Conservation (phyloP, 805 yeast species). For the Saccharomycodes ludwigii region DNA sequence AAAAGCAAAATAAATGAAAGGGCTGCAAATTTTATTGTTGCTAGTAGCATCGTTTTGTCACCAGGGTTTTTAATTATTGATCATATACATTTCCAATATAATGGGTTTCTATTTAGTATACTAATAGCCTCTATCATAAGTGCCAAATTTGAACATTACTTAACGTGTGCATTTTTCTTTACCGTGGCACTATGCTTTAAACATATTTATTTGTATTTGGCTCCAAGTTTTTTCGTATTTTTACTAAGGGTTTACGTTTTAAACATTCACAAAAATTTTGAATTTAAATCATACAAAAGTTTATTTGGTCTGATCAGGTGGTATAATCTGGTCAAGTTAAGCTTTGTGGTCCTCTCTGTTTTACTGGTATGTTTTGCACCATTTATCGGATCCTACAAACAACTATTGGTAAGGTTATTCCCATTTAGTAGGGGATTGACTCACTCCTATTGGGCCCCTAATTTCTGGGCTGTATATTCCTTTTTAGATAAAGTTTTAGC, state of each 20-base stretch:
- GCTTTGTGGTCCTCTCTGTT: slow-evolving; percentile 45
- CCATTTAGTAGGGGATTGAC: slow-evolving; percentile 93
- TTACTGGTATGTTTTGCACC: slow-evolving; percentile 70
- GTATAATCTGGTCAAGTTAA: slow-evolving; percentile 49
- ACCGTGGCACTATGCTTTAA: slow-evolving; percentile 78
- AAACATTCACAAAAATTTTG: slow-evolving; percentile 24
- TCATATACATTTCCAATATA: slow-evolving; percentile 94
- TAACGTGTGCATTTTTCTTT: slow-evolving; percentile 58
- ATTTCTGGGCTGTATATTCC: slow-evolving; percentile 91
- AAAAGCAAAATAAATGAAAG: slow-evolving; percentile 28
- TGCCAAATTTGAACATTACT: slow-evolving; percentile 45
- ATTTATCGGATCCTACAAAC: slow-evolving; percentile 42
- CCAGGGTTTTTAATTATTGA: slow-evolving; percentile 89
- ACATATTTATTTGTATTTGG: slow-evolving; percentile 84
- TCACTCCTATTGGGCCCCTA: slow-evolving; percentile 99
- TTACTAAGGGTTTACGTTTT: slow-evolving; percentile 62
- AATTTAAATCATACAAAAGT: slow-evolving; percentile 22
- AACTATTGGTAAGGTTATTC: slow-evolving; percentile 59
- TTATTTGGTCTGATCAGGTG: slow-evolving; percentile 33
- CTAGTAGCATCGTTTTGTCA: slow-evolving; percentile 69
- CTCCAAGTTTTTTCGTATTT: slow-evolving; percentile 85
- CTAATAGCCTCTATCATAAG: slow-evolving; percentile 61
- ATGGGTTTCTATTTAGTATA: slow-evolving; percentile 85
- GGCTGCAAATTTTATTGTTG: slow-evolving; percentile 52
- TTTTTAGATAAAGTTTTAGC: slow-evolving; percentile 62